phyloP scores from a whole-genome alignment of 148 eudicot genomes.

The Vaccinium macrocarpon region DNA sequence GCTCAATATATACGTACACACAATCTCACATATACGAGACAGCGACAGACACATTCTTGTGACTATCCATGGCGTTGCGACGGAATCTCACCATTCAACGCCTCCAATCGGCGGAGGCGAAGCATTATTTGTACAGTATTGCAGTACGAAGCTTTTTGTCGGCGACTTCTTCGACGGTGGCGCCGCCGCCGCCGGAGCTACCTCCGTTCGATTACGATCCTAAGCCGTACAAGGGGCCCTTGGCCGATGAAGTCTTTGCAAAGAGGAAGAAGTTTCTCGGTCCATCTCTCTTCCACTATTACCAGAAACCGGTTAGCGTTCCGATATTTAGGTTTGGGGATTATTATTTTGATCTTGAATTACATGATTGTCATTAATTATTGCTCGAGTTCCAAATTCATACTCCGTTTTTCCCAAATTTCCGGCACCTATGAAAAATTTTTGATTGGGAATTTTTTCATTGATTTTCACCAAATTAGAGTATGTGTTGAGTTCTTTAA shows the following conservation, averaged over 20 bases:
- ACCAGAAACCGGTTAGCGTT: slow-evolving; percentile 74
- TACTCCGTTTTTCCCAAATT: too few relatives aligned
- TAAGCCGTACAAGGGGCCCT: slow-evolving; percentile 63
- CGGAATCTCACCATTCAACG: slow-evolving; percentile 4
- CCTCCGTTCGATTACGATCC: slow-evolving; percentile 77
- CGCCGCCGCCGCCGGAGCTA: slow-evolving; percentile 48
- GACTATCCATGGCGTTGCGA: slow-evolving; percentile 12
- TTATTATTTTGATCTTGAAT: not conserved
- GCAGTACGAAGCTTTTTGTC: slow-evolving; percentile 17
- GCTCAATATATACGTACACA: too few relatives aligned
- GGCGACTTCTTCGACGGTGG: slow-evolving; percentile 11
- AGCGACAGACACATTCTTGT: not conserved
- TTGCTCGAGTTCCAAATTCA: too few relatives aligned
- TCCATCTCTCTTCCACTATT: slow-evolving; percentile 78
- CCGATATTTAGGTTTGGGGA: not conserved
- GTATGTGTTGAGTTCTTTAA: too few relatives aligned
- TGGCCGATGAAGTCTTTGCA: slow-evolving; percentile 60
- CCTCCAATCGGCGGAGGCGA: slow-evolving; percentile 10
- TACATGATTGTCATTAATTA: not conserved
- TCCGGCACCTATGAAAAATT: too few relatives aligned
- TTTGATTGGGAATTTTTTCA: too few relatives aligned
- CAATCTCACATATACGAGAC: not conserved
- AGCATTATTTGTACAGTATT: not conserved
- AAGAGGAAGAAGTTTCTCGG: slow-evolving; percentile 86
- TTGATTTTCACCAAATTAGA: too few relatives aligned